A percentile compares a stretch with the other conserved stretches of the same genome.
These are phyloP conservation scores for Kazachstania bromeliacearum DNA, from an alignment of 805 yeast species.

Conservation along the genomic window DNA sequence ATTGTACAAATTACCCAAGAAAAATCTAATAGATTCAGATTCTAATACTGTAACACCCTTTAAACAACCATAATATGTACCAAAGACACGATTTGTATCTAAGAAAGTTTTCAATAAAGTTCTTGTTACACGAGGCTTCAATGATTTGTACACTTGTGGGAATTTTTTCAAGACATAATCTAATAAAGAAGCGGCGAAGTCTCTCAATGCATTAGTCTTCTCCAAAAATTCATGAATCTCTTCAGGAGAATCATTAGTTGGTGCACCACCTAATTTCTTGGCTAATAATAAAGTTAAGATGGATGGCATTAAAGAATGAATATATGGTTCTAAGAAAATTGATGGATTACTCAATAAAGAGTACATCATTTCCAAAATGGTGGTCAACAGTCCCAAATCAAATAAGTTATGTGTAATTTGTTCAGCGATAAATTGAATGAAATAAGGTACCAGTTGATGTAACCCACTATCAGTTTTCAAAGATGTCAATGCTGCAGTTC, in stretches of 20 bases:
- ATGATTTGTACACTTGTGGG: conserved; percentile 77
- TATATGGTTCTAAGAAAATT: conserved; percentile 86
- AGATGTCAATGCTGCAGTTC: conserved; percentile 75
- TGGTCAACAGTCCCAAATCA: conserved; percentile 57
- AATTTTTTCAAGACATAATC: conserved; percentile 70
- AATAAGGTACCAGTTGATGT: conserved; percentile 93
- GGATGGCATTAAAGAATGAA: conserved; percentile 96
- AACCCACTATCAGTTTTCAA: conserved; percentile 88
- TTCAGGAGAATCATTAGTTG: conserved; percentile 19
- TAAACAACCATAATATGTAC: conserved; percentile 88
- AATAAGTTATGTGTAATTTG: conserved; percentile 83
- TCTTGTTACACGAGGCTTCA: conserved; percentile 88
- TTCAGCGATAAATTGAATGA: conserved; percentile 92
- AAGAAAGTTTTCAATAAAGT: conserved; percentile 85
- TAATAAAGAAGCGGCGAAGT: conserved; percentile 75
- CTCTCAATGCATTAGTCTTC: conserved; percentile 56
- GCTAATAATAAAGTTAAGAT: conserved; percentile 83
- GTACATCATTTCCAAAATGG: conserved; percentile 82
- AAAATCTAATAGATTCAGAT: conserved; percentile 73
- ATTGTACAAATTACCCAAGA: conserved; percentile 72
- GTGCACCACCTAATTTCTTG: conserved; percentile 62
- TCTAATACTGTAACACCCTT: conserved; percentile 80
- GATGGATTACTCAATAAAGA: conserved; percentile 77
- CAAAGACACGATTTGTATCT: conserved; percentile 72
- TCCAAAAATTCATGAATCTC: conserved; percentile 30